Base-by-base conservation (phyloP, 345 rosid species). In the Crucihimalaya himalaica region DNA sequence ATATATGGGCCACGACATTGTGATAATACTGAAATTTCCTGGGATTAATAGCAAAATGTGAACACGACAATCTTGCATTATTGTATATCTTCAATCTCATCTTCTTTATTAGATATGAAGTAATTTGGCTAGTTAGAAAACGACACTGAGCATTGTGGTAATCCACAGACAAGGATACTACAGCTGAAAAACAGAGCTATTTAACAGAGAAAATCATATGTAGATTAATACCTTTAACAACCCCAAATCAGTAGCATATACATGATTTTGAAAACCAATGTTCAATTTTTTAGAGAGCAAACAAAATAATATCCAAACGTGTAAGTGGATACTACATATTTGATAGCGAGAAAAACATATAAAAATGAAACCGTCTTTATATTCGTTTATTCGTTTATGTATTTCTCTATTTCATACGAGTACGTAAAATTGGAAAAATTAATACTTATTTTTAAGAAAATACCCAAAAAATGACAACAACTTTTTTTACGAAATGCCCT, bases 11-110 rank as follows among this genome's bases (percentile, higher is more conserved):
- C 90, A 40, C 99, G 97, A 34, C 99, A 92, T 80, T 95, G 98
- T 55, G 92, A 89, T 77, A 96, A 83, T 72, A 96, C 99, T 72
- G 98, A 82, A 76, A 96, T 95, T 89, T 95, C 99, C 98, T 92
- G 85, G 32, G 71, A 67, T 52, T 64, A 58, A 57, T 69, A 75
- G 66, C 76, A 47, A 75, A 20, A 58, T 8, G 73, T 83, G 52
- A 83, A 71, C 55, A 77, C 39, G 32, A 53, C 4, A 68, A 60
- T 42, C 66, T 76, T 64, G 70, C 50, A 32, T 40, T 7, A 19
- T 75, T 96, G 99, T 68, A 96, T 92, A 80, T 96, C 99, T 64
- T 96, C 99, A 83, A 96, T 90, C 75, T 96, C 99, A 80, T 96
- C 99, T 86, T 92, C 99, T 34, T 98, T 96, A 84, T 68, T 81